Evolutionary conservation across 805 yeast species (phyloP).

Genomic region (Cyberlindnera misumaiensis): DNA sequence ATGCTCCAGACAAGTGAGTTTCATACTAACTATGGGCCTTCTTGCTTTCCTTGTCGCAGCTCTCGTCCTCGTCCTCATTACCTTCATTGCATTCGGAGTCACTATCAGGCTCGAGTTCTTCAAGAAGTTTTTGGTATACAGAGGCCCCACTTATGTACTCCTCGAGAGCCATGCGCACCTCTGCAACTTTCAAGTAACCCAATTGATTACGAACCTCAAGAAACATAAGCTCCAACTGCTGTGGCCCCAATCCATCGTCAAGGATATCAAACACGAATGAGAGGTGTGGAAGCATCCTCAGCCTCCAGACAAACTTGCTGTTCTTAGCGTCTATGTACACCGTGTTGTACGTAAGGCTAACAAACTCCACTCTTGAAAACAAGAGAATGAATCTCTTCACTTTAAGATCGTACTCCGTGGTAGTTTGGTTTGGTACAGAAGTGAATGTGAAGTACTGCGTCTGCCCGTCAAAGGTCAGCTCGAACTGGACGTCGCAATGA

Average conservation of each 20-base stretch:
- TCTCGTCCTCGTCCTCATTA: too few relatives aligned
- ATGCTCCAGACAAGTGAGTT: too few relatives aligned
- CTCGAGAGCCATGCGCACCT: too few relatives aligned
- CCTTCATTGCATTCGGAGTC: too few relatives aligned
- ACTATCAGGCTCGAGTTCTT: too few relatives aligned
- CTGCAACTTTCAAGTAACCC: too few relatives aligned
- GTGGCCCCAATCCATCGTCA: background rate
- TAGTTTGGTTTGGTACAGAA: background rate
- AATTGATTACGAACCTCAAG: too few relatives aligned
- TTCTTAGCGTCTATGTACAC: conserved; percentile 14
- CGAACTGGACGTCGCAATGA: conserved; percentile 6
- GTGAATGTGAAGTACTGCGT: conserved; percentile 19
- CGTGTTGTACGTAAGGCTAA: conserved; percentile 19
- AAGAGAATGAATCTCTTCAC: conserved; percentile 16
- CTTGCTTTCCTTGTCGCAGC: too few relatives aligned
- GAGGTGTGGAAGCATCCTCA: conserved; percentile 19
- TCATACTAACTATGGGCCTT: too few relatives aligned
- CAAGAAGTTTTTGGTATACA: too few relatives aligned
- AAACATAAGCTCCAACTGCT: too few relatives aligned
- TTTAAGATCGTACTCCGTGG: background rate
- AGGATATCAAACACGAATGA: conserved; percentile 20
- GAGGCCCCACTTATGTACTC: too few relatives aligned
- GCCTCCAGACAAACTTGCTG: conserved; percentile 18
- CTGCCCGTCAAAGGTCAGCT: conserved; percentile 13
- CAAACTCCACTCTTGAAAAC: conserved; percentile 20